Base-by-base conservation (phyloP, 306 rosid species). In the Dalbergia cultrata region DNA sequence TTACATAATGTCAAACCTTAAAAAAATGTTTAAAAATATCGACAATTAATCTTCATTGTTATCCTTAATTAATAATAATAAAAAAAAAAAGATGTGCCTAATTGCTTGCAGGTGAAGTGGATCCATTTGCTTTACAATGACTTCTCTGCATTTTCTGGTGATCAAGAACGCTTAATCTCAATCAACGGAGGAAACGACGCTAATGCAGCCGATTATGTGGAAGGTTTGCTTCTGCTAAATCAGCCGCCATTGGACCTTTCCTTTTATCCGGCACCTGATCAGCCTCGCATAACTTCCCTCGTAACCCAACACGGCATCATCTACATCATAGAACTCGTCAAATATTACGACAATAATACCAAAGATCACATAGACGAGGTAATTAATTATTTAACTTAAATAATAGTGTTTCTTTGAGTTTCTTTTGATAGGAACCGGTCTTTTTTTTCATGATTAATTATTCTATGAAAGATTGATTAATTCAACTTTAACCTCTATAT, bases 121-220 rank as follows among this genome's bases (percentile, higher is more conserved):
- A 50, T 91, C 5, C 80, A 88, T 11, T 70, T 93, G 75, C 50
- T 93, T 34, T 96, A 93, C 93, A 75, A 31, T 3, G 67, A 92
- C 57, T 96, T 96, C 76, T 47, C 88, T 43, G 57, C 78, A 6
- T 87, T 96, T 82, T 62, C 91, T 16, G 57, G 59, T 22, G 99
- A 96, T 71, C 99, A 93, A 90, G 92, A 96, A 61, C 76, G 0
- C 64, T 78, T 96, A 72, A 91, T 90, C 71, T 80, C 90, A 44
- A 34, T 21, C 14, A 70, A 81, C 18, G 84, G 81, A 39, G 80
- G 37, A 45, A 67, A 73, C 22, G 80, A 80, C 26, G 76, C 62
- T 7, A 78, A 75, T 31, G 90, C 81, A 16, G 58, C 90, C 0
- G 74, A 90, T 87, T 96, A 88, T 60, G 14, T 95, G 2, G 98